Evolutionary conservation across 305 asterid genomes (phyloP).

Genomic region (Fraxinus angustifolia): DNA sequence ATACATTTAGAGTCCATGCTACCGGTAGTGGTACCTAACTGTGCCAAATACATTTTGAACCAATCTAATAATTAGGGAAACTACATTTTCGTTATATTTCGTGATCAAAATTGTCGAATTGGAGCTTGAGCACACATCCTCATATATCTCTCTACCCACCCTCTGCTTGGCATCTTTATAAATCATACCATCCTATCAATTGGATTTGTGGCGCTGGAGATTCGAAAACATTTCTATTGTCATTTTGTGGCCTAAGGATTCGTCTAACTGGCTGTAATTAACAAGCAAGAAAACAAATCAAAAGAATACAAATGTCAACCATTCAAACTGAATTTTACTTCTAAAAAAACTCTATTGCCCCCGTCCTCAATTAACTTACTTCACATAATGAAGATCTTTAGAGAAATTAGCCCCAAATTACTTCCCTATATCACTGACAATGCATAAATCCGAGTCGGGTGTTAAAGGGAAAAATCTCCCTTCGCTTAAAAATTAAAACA

Average conservation of each 20-base stretch:
- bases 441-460: background rate
- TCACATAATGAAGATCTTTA: background rate
- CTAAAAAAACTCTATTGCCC: background rate
- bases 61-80: background rate
- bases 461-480: background rate
- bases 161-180: background rate
- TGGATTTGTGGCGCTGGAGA: background rate
- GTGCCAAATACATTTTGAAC: background rate
- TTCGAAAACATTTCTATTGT: background rate
- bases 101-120: background rate
- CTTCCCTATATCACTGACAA: slow-evolving; percentile 1
- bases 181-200: background rate
- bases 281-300: background rate
- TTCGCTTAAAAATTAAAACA: background rate
- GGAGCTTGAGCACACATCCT: background rate
- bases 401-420: background rate
- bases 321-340: background rate
- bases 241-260: background rate
- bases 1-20: background rate
- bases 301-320: background rate
- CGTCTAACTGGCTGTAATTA: background rate
- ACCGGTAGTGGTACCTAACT: background rate
- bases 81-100: background rate
- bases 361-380: background rate
- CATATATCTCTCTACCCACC: background rate